phyloP scores from a whole-genome alignment of 768 basidiomycete species.

The Suillus tomentosus region DNA sequence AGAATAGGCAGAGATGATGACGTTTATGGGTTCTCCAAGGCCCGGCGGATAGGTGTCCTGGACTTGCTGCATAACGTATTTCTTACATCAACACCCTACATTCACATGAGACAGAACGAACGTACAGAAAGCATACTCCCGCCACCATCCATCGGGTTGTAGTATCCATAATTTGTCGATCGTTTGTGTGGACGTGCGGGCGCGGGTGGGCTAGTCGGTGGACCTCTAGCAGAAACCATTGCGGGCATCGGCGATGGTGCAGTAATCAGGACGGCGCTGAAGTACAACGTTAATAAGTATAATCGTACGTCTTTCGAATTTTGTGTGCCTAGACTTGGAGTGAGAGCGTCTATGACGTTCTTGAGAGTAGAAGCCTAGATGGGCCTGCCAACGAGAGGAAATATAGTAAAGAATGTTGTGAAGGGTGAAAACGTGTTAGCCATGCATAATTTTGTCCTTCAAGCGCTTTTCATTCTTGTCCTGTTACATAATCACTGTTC shows the following conservation, averaged over 20 bases:
- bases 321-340: background rate
- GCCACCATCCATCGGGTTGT: conserved; percentile 53
- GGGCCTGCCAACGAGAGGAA: conserved; percentile 5
- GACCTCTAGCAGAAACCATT: conserved; percentile 17
- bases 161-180: conserved; percentile 50
- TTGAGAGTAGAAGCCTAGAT: background rate
- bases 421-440: background rate
- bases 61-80: conserved; percentile 43
- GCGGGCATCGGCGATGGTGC: conserved; percentile 14
- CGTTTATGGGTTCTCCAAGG: conserved; percentile 86
- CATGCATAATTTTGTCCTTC: background rate
- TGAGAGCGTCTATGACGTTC: background rate
- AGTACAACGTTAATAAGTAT: background rate
- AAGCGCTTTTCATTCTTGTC: background rate
- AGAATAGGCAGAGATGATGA: conserved; percentile 77
- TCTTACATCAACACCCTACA: conserved; percentile 4
- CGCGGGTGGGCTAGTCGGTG: background rate
- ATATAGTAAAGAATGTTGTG: background rate
- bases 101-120: conserved; percentile 19
- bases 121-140: conserved; percentile 76
- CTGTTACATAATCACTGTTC: background rate
- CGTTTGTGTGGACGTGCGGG: conserved; percentile 21
- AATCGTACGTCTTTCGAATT: background rate
- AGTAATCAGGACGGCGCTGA: conserved; percentile 13
- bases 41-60: conserved; percentile 64